Base-by-base conservation (phyloP, 129 eudicot species). In the Helichrysum umbraculigerum region DNA sequence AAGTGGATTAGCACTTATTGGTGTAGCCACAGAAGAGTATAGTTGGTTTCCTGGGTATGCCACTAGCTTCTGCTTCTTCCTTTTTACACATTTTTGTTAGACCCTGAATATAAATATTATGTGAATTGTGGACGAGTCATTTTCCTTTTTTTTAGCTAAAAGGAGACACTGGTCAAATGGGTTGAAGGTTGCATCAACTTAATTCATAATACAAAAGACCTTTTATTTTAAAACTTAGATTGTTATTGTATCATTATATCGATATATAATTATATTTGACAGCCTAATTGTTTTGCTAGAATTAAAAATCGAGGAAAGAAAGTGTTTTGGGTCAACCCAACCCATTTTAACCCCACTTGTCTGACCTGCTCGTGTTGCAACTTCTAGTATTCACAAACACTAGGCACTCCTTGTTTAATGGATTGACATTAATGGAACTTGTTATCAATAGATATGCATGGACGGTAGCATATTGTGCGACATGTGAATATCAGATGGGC, bases 41-140 rank as follows among this genome's bases (percentile, higher is more conserved):
- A 91, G 97, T 83, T 95, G 99, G 99, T 95, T 95, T 78, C 96
- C 99, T 28, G 94, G 99, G 99, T 94, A 89, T 77, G 83, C 50
- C 25, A 29, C 74, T 22, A 17, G 57, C 47, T 44, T 77, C 17
- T 56, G 5, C 29, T 62, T 62, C 19, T 66, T 66, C 22, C 1
- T 65, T 66, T 34, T 25, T 5, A 66, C 44, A 7, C 17, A 10
- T 66, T 9, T 59, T 20, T 59, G 22, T 59, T 58, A 19, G 64
- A 59, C 32, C 64, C 32, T 7, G 4, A 59, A 59, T 59, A 59
- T 59, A 1, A 21, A 59, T 59, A 59, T 7, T 11, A 22, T 59
- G 22, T 59, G 32, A 14, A 59, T 59, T 59, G 65, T 59, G 65
- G 22, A 22, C 5, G 17, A 59, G 32, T 59, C 33, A 4, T 2